A percentile compares a stretch with the other conserved stretches of the same genome.
These are phyloP conservation scores for Abelmoschus esculentus DNA, from an alignment of 345 rosid genomes.

Conservation along the genomic window DNA sequence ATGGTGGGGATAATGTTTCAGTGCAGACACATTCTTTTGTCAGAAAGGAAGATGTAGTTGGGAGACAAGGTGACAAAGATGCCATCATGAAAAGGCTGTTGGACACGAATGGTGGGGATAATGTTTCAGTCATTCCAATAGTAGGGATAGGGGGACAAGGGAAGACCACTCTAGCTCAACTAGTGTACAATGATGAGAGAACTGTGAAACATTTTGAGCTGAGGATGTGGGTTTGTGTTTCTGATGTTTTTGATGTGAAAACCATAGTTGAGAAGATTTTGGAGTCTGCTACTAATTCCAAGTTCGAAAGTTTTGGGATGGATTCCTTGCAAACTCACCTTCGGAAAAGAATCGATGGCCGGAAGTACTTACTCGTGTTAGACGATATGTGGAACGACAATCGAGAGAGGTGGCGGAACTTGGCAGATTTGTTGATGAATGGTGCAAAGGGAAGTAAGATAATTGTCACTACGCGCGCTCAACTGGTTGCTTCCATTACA, in stretches of 20 bases:
- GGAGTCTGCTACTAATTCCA: neutral
- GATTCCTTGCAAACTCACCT: constrained; percentile 6
- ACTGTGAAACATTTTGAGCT: constrained; percentile 12
- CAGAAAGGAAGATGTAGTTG: neutral
- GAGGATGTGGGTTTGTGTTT: constrained; percentile 13
- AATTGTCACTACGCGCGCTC: constrained; percentile 15
- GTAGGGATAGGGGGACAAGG: constrained; percentile 21
- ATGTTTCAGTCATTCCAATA: constrained; percentile 19
- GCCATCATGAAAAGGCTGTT: constrained; percentile 5
- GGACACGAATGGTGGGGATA: neutral
- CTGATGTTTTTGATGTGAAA: too few species aligned
- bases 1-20: constrained; percentile 3
- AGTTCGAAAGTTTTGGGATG: neutral
- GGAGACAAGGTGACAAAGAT: constrained; percentile 21
- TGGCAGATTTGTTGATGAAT: constrained; percentile 5
- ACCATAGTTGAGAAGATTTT: constrained; percentile 8
- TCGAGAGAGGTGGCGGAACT: constrained; percentile 3
- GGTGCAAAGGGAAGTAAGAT: constrained; percentile 17
- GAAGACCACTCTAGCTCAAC: constrained; percentile 23
- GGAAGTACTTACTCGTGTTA: constrained; percentile 17
- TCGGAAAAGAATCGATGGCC: constrained; percentile 2
- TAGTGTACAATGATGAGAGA: constrained; percentile 12
- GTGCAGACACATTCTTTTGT: constrained; percentile 17
- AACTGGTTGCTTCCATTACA: constrained; percentile 15
- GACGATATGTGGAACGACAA: constrained; percentile 23